A percentile compares a stretch with the other conserved stretches of the same genome.
Conservation (phyloP, 1,284 basidiomycete species). For the Fomes fomentarius region DNA sequence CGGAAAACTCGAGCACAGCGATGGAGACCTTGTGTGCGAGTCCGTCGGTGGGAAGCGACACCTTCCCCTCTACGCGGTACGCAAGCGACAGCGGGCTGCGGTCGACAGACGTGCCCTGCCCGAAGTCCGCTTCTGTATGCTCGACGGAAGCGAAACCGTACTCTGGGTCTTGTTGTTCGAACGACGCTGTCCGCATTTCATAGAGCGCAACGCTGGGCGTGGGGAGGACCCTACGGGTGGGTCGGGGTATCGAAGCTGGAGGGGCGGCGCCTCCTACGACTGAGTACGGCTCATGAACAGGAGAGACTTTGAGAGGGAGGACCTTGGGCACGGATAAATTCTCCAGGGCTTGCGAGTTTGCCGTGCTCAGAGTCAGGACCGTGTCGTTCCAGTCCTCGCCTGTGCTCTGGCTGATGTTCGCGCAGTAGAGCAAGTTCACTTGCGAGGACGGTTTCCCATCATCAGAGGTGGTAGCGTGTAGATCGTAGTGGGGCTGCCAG, state of each 20-base stretch:
- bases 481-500: slow-evolving; percentile 61
- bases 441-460: slow-evolving; percentile 47
- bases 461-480: slow-evolving; percentile 52
- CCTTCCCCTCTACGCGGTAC: slow-evolving; percentile 50
- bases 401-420: slow-evolving; percentile 54
- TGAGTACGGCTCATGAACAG: slow-evolving; percentile 36
- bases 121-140: background rate
- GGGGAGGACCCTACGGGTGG: no score
- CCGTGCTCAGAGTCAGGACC: slow-evolving; percentile 13
- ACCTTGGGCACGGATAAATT: slow-evolving; percentile 9
- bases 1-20: slow-evolving; percentile 49
- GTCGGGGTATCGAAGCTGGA: no score
- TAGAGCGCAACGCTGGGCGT: no score
- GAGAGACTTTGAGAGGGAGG: slow-evolving; percentile 41
- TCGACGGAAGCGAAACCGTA: background rate
- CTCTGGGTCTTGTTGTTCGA: background rate
- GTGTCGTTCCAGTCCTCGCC: slow-evolving; percentile 60
- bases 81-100: slow-evolving; percentile 50
- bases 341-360: slow-evolving; percentile 5
- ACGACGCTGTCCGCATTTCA: no score
- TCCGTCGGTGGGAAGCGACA: slow-evolving; percentile 55
- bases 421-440: slow-evolving; percentile 57
- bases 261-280: background rate
- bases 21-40: slow-evolving; percentile 56
- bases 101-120: background rate